Conservation (phyloP, 2,329 filamentous ascomycete genomes). For the Dothideomycetes sp. region DNA sequence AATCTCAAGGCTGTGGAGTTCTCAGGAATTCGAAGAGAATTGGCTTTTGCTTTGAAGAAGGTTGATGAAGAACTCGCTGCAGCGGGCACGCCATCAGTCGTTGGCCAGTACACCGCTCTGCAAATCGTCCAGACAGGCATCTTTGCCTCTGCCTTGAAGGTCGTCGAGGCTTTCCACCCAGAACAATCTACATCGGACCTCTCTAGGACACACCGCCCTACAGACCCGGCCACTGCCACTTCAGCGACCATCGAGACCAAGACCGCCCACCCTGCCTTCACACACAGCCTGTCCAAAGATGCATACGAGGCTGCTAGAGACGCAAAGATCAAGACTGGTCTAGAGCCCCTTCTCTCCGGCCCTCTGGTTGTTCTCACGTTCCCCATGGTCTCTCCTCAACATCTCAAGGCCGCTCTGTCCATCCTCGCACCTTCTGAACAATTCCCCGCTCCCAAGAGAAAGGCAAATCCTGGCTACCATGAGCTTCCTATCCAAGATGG, state of each 20-base stretch:
- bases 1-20: slow-evolving; percentile 68
- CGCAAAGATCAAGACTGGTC: slow-evolving; percentile 46
- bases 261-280: slow-evolving; percentile 44
- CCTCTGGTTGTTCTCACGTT: slow-evolving; percentile 74
- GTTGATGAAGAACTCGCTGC: slow-evolving; percentile 51
- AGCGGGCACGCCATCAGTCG: slow-evolving; percentile 51
- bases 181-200: slow-evolving; percentile 18
- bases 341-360: slow-evolving; percentile 70
- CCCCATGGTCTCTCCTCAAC: slow-evolving; percentile 71
- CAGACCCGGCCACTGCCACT: slow-evolving; percentile 28
- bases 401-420: slow-evolving; percentile 71
- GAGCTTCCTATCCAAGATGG: slow-evolving; percentile 71
- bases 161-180: slow-evolving; percentile 68
- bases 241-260: slow-evolving; percentile 25
- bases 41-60: slow-evolving; percentile 51
- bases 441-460: slow-evolving; percentile 71
- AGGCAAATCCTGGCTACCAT: slow-evolving; percentile 69
- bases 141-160: slow-evolving; percentile 71
- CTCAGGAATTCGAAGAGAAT: slow-evolving; percentile 61
- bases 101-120: slow-evolving; percentile 45
- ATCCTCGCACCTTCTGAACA: slow-evolving; percentile 63
- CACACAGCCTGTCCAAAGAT: slow-evolving; percentile 50
- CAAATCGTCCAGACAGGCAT: slow-evolving; percentile 85
- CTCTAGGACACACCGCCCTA: slow-evolving; percentile 17
- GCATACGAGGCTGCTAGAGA: slow-evolving; percentile 43